These are phyloP conservation scores for Antitrichia curtipendula DNA, from an alignment of 225 moss, liverwort and hornwort genomes.

Conservation along the genomic window DNA sequence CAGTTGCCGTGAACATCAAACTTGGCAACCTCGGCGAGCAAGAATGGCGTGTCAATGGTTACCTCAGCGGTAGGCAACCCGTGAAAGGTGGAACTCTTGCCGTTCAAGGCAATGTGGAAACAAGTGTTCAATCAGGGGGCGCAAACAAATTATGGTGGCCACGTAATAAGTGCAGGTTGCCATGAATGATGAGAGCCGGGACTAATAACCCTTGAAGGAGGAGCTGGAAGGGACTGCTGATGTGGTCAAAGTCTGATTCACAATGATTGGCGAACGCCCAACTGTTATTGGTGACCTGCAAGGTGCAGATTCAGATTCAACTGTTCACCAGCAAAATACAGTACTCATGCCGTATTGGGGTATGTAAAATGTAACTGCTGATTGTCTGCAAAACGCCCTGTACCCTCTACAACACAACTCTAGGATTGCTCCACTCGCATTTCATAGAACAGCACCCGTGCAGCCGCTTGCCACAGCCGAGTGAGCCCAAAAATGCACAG, in stretches of 20 bases:
- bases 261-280: conserved; percentile 17
- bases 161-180: not conserved
- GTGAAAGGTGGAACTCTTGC: not conserved
- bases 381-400: not conserved
- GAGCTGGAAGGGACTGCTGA: not conserved
- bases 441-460: not conserved
- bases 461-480: not conserved
- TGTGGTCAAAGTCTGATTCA: conserved; percentile 11
- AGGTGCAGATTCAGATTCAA: not conserved
- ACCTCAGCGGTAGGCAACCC: not conserved
- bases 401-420: not conserved
- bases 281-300: conserved; percentile 13
- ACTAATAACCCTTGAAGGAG: not conserved
- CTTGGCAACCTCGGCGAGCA: not conserved
- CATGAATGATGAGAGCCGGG: not conserved
- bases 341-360: not conserved
- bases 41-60: not conserved
- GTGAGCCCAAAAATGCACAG: not conserved
- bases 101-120: not conserved
- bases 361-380: not conserved
- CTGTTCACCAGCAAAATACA: conserved; percentile 1
- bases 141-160: not conserved
- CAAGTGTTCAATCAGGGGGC: not conserved
- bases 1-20: not conserved
- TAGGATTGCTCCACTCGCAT: not conserved